A percentile compares a stretch with the other conserved stretches of the same genome.
phyloP scores from a whole-genome alignment of 768 basidiomycete genomes.

The Rhodosporidiobolus odoratus region DNA sequence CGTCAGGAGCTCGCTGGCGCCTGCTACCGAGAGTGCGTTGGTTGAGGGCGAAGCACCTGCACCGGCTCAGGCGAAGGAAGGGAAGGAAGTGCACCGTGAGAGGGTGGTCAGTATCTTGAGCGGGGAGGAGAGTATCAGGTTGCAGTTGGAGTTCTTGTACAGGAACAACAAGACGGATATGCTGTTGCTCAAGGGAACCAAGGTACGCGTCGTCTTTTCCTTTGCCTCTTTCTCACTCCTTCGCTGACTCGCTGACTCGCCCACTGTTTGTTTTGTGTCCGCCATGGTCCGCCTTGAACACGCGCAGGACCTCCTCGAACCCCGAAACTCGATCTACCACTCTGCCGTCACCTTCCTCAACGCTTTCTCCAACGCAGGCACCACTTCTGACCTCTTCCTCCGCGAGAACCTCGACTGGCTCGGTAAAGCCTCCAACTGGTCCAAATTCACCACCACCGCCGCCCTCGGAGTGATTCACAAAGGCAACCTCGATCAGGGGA shows the following conservation, averaged over 20 bases:
- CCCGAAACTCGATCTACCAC: slow-evolving; percentile 94
- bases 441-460: slow-evolving; percentile 95
- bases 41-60: slow-evolving; percentile 49
- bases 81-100: slow-evolving; percentile 42
- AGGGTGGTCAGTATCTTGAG: slow-evolving; percentile 58
- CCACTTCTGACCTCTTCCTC: slow-evolving; percentile 86
- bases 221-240: background rate
- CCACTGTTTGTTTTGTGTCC: background rate
- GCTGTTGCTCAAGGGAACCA: slow-evolving; percentile 84
- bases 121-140: slow-evolving; percentile 83
- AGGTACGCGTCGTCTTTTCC: slow-evolving; percentile 52
- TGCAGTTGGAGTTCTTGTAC: slow-evolving; percentile 92
- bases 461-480: slow-evolving; percentile 97
- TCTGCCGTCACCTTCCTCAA: slow-evolving; percentile 93
- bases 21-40: slow-evolving; percentile 7
- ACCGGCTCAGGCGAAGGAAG: slow-evolving; percentile 54
- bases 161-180: slow-evolving; percentile 90
- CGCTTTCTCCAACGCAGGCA: slow-evolving; percentile 97
- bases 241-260: background rate
- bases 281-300: background rate
- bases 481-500: slow-evolving; percentile 88
- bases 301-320: slow-evolving; percentile 82
- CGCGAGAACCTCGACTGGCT: slow-evolving; percentile 97
- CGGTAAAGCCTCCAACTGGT: slow-evolving; percentile 91
- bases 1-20: slow-evolving; percentile 46